Evolutionary conservation across 2,329 filamentous ascomycete species (phyloP).

Genomic region (Coleophoma eucalyptorum): DNA sequence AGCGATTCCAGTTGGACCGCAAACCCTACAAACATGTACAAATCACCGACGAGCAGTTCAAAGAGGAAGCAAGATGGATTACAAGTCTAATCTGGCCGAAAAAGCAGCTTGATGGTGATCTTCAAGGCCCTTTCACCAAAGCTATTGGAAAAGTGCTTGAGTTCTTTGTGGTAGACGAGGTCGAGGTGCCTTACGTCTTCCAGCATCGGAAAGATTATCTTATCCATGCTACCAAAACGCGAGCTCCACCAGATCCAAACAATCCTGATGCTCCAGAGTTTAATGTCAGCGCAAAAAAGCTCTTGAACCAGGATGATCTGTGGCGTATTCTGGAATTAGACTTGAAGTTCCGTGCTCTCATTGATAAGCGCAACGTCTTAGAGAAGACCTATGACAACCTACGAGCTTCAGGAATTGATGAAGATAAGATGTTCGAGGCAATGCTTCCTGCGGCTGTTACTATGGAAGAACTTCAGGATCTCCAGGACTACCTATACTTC

Average conservation of each 20-base stretch:
- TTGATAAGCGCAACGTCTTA: conserved; percentile 87
- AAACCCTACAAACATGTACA: conserved; percentile 82
- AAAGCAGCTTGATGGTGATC: conserved; percentile 62
- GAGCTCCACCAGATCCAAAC: conserved; percentile 51
- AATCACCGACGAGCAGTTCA: conserved; percentile 78
- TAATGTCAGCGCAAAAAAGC: conserved; percentile 76
- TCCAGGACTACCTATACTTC: conserved; percentile 96
- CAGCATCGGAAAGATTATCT: conserved; percentile 98
- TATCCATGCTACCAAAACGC: conserved; percentile 76
- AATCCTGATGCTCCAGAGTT: conserved; percentile 71
- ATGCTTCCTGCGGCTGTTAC: conserved; percentile 77
- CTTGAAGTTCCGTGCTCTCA: conserved; percentile 87
- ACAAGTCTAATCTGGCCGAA: conserved; percentile 85
- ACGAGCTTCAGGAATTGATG: conserved; percentile 53
- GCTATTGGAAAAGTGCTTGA: conserved; percentile 90
- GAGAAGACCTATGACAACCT: conserved; percentile 75
- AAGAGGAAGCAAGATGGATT: conserved; percentile 90
- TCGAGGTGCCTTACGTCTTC: conserved; percentile 96
- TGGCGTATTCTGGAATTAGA: conserved; percentile 96
- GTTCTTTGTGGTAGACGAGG: conserved; percentile 91
- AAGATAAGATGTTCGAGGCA: conserved; percentile 75
- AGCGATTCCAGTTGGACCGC: conserved; percentile 89
- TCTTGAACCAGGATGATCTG: conserved; percentile 87
- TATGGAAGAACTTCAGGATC: conserved; percentile 93
- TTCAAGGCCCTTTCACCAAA: conserved; percentile 79